Percentiles rank a stretch among this genome's conserved stretches.
phyloP scores from a whole-genome alignment of 1,284 basidiomycete species.

The Ganoderma sinense region DNA sequence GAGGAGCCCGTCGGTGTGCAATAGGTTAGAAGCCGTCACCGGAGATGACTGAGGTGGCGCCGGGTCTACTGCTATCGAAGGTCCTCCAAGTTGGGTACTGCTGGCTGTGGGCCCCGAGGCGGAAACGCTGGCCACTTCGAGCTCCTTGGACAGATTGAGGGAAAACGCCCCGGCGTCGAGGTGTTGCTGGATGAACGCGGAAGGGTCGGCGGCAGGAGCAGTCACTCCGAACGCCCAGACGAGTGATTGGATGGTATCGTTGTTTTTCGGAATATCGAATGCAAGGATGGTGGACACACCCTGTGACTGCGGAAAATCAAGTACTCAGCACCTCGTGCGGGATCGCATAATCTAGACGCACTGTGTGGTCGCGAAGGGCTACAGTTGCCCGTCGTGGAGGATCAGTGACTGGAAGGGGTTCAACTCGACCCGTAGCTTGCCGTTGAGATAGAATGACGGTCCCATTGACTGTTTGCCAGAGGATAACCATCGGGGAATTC shows the following conservation, averaged over 20 bases:
- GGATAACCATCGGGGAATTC: slow-evolving; percentile 47
- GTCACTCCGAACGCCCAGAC: slow-evolving; percentile 64
- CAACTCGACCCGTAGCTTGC: slow-evolving; percentile 41
- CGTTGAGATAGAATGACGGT: slow-evolving; percentile 53
- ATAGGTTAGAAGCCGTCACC: slow-evolving; percentile 9
- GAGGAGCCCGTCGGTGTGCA: slow-evolving; percentile 49
- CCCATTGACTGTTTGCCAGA: slow-evolving; percentile 53
- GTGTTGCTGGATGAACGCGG: slow-evolving; percentile 53
- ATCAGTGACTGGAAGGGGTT: slow-evolving; percentile 27
- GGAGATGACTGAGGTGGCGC: slow-evolving; percentile 22
- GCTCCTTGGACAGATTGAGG: slow-evolving; percentile 53
- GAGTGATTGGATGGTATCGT: slow-evolving; percentile 46
- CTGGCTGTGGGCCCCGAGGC: slow-evolving; percentile 9
- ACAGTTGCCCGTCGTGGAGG: slow-evolving; percentile 33
- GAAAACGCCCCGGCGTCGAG: slow-evolving; percentile 52
- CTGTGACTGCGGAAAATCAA: slow-evolving; percentile 23
- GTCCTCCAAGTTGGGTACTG: neutral
- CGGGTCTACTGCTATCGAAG: slow-evolving; percentile 6
- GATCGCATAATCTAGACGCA: slow-evolving; percentile 24
- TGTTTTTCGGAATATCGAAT: slow-evolving; percentile 35
- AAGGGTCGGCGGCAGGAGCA: slow-evolving; percentile 49
- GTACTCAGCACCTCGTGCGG: slow-evolving; percentile 1
- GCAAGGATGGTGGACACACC: slow-evolving; percentile 31
- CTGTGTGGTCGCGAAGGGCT: slow-evolving; percentile 23
- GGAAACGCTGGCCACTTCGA: slow-evolving; percentile 30